phyloP scores from a whole-genome alignment of 2,329 filamentous ascomycete species.

The Plenodomus tracheiphilus region DNA sequence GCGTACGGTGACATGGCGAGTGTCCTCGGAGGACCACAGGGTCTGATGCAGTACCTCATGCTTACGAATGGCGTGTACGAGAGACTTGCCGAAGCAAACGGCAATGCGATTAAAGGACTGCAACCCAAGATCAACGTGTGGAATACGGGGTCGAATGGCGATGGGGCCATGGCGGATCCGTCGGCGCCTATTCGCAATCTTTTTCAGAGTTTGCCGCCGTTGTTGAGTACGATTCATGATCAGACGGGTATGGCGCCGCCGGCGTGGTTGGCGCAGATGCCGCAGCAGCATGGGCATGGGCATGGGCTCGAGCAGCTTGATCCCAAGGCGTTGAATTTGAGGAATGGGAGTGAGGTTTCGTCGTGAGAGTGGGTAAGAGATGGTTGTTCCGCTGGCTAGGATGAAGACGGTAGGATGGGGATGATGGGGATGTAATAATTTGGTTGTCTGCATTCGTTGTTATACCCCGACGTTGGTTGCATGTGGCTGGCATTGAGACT shows the following conservation, averaged over 20 bases:
- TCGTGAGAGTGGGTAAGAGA: slow-evolving; percentile 2
- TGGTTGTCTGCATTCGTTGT: neutral
- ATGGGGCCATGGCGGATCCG: slow-evolving; percentile 53
- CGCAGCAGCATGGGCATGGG: slow-evolving; percentile 24
- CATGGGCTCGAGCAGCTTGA: slow-evolving; percentile 2
- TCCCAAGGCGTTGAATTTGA: slow-evolving; percentile 25
- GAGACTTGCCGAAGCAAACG: slow-evolving; percentile 77
- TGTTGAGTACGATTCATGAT: slow-evolving; percentile 84
- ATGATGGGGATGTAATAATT: neutral
- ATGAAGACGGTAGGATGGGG: neutral
- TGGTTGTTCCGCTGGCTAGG: neutral
- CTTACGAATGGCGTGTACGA: slow-evolving; percentile 80
- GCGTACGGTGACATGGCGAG: slow-evolving; percentile 74
- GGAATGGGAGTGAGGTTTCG: slow-evolving; percentile 29
- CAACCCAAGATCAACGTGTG: slow-evolving; percentile 90
- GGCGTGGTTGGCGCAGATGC: slow-evolving; percentile 67
- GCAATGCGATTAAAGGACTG: slow-evolving; percentile 71
- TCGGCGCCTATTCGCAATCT: slow-evolving; percentile 73
- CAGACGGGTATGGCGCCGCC: slow-evolving; percentile 84
- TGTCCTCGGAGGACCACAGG: slow-evolving; percentile 77
- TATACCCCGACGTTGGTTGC: slow-evolving; percentile 11
- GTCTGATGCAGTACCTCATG: slow-evolving; percentile 84
- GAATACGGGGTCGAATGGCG: slow-evolving; percentile 70
- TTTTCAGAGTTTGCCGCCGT: slow-evolving; percentile 80
- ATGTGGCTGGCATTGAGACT: slow-evolving; percentile 5